Conservation (phyloP, 768 basidiomycete species). For the Cystofilobasidium macerans region DNA sequence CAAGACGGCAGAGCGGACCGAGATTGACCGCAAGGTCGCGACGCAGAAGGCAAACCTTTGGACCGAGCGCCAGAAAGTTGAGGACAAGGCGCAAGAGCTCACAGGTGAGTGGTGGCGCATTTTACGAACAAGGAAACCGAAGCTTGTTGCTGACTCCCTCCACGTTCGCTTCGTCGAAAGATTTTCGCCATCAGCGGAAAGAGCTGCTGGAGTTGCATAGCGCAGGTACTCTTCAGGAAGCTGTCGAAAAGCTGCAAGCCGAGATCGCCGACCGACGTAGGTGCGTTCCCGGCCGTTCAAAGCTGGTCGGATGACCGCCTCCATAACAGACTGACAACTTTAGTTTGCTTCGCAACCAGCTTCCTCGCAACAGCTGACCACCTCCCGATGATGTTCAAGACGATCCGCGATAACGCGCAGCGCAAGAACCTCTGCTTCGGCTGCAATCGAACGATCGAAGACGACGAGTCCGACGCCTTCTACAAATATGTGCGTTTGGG, state of each 20-base stretch:
- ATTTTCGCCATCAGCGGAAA: constrained; percentile 47
- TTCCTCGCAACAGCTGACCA: background rate
- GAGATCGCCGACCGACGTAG: constrained; percentile 1
- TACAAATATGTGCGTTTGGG: constrained; percentile 56
- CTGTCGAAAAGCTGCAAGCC: constrained; percentile 32
- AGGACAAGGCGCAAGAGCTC: constrained; percentile 53
- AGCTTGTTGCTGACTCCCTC: too few relatives aligned
- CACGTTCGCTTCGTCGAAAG: constrained; percentile 38
- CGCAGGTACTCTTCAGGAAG: constrained; percentile 33
- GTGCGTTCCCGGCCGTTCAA: background rate
- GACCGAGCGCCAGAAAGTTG: constrained; percentile 52
- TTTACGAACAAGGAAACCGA: too few relatives aligned
- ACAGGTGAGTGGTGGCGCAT: constrained; percentile 48
- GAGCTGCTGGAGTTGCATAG: constrained; percentile 31
- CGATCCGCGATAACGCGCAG: constrained; percentile 52
- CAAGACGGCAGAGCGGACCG: constrained; percentile 41
- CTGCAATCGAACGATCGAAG: constrained; percentile 60
- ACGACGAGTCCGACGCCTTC: constrained; percentile 49
- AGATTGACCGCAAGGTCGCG: constrained; percentile 51
- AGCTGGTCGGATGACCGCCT: background rate
- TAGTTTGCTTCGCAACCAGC: background rate
- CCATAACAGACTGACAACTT: background rate
- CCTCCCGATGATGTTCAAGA: constrained; percentile 34
- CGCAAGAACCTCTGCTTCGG: constrained; percentile 59
- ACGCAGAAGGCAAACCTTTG: constrained; percentile 54